Evolutionary conservation across 2,329 filamentous ascomycete species (phyloP).

Genomic region (Alternaria consortialis): DNA sequence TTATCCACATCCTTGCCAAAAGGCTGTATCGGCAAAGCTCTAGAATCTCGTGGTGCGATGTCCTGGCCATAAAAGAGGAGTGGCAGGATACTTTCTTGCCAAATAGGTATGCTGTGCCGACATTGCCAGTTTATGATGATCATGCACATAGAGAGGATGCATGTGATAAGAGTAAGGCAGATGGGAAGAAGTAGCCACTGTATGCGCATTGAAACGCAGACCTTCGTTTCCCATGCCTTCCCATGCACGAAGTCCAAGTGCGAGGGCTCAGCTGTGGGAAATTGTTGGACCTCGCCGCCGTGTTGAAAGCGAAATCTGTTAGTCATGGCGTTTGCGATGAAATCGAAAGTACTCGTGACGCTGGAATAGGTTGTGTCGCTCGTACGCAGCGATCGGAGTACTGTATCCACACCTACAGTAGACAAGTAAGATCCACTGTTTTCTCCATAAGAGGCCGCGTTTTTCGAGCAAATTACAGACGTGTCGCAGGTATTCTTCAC

Average conservation of each 20-base stretch:
- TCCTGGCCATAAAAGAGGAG: background rate
- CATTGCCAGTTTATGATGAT: background rate
- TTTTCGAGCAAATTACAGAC: too few relatives aligned
- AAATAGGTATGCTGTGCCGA: background rate
- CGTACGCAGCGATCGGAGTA: background rate
- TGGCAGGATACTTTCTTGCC: background rate
- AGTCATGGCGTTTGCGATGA: background rate
- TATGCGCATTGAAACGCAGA: background rate
- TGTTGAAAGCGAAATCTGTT: background rate
- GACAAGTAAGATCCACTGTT: background rate
- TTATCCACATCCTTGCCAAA: background rate
- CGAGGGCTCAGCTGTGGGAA: too few relatives aligned
- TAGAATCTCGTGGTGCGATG: background rate
- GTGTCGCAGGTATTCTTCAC: too few relatives aligned
- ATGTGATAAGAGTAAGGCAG: background rate
- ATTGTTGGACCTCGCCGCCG: background rate
- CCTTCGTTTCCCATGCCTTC: background rate
- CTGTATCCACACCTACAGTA: background rate
- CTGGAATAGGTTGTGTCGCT: background rate
- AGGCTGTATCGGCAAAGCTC: background rate
- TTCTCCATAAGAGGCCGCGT: too few relatives aligned
- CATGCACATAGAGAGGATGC: background rate
- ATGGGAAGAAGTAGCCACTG: background rate
- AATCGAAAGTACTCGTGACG: background rate
- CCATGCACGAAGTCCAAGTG: background rate